Evolutionary conservation across 768 basidiomycete genomes (phyloP).

Genomic region (Suillus sp.): DNA sequence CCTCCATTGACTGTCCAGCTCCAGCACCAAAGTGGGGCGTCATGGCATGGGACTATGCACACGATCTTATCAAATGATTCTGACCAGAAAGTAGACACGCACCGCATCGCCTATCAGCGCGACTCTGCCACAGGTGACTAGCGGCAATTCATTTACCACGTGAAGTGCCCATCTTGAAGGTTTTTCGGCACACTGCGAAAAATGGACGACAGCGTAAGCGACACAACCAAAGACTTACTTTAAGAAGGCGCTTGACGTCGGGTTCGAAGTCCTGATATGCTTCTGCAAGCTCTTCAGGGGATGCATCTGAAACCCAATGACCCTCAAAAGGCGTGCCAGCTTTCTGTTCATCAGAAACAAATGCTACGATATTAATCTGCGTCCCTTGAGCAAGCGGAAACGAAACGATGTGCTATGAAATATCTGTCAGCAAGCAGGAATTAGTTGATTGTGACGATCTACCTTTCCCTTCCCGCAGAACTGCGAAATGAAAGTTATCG

Average conservation of each 20-base stretch:
- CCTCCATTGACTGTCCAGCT: conserved; percentile 32
- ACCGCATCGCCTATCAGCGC: conserved; percentile 55
- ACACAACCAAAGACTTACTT: conserved; percentile 21
- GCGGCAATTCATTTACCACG: conserved; percentile 41
- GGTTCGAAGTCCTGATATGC: conserved; percentile 40
- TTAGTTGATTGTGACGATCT: background rate
- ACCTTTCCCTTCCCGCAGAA: conserved; percentile 20
- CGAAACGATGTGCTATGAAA: conserved; percentile 38
- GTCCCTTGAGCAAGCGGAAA: conserved; percentile 43
- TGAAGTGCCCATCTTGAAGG: conserved; percentile 49
- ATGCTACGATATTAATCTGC: conserved; percentile 39
- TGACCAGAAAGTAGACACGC: conserved; percentile 8
- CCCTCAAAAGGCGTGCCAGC: conserved; percentile 35
- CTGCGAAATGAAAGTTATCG: conserved; percentile 17
- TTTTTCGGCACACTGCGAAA: conserved; percentile 36
- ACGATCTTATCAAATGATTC: background rate
- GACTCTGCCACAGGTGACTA: conserved; percentile 41
- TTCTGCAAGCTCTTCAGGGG: conserved; percentile 36
- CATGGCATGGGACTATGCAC: conserved; percentile 29
- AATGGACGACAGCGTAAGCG: background rate
- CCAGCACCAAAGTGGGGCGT: conserved; percentile 26
- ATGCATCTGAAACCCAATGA: conserved; percentile 31
- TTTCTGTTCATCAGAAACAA: conserved; percentile 30
- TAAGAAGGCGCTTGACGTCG: conserved; percentile 32
- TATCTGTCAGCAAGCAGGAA: background rate